phyloP scores from a whole-genome alignment of 345 rosid genomes.

The Corchorus olitorius region DNA sequence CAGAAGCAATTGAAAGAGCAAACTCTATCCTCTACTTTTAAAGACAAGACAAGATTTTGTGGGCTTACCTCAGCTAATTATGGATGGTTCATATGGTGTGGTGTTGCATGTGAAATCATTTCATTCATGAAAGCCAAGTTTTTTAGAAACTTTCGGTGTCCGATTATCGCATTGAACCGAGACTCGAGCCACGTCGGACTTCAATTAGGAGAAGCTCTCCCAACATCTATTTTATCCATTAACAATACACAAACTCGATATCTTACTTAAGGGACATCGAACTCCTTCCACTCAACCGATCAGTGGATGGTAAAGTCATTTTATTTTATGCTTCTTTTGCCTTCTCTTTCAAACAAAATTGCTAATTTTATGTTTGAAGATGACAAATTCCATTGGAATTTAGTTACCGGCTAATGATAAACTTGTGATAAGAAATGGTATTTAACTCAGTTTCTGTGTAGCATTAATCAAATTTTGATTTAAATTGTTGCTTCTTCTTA shows the following conservation, averaged over 20 bases:
- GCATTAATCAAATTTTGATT: neutral
- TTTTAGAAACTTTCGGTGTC: neutral
- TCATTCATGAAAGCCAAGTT: no score
- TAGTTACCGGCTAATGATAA: neutral
- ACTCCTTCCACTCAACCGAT: no score
- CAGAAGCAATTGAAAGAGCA: neutral
- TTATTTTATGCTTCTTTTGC: no score
- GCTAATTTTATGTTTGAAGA: no score
- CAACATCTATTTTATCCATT: no score
- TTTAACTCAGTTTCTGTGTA: no score
- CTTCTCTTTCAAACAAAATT: no score
- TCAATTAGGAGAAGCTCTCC: neutral
- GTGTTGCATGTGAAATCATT: neutral
- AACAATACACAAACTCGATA: no score
- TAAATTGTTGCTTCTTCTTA: neutral
- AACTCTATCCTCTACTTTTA: constrained; percentile 1
- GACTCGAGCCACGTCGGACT: no score
- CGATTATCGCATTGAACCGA: no score
- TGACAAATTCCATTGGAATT: neutral
- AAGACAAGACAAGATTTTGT: neutral
- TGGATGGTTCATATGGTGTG: neutral
- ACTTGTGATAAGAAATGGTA: neutral
- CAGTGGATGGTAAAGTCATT: no score
- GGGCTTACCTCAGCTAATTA: neutral
- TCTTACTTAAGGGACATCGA: no score